phyloP scores from a whole-genome alignment of 345 rosid species.

The Salix caprea region DNA sequence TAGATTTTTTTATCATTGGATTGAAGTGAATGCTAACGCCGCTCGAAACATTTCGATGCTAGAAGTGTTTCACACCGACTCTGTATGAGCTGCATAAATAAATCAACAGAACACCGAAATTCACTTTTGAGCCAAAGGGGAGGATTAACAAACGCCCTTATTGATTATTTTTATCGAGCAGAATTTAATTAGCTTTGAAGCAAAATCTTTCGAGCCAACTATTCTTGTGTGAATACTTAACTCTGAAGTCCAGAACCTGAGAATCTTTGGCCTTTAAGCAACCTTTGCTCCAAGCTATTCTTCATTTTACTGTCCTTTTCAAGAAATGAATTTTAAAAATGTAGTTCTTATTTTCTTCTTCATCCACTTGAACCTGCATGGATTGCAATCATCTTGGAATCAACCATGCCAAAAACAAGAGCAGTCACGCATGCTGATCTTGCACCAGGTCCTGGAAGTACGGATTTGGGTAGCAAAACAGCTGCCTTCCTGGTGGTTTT shows the following conservation, averaged over 20 bases:
- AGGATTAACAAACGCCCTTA: background rate
- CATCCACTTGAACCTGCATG: slow-evolving; percentile 13
- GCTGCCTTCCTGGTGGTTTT: slow-evolving; percentile 43
- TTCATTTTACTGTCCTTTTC: slow-evolving; percentile 22
- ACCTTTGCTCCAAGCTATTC: slow-evolving; percentile 91
- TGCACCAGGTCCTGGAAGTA: slow-evolving; percentile 42
- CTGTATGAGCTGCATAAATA: background rate
- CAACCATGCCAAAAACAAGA: slow-evolving; percentile 38
- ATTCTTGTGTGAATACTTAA: slow-evolving; percentile 25
- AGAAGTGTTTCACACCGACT: background rate
- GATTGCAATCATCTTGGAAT: slow-evolving; percentile 6
- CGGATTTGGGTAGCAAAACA: slow-evolving; percentile 69
- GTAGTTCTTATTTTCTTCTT: background rate
- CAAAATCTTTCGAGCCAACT: background rate
- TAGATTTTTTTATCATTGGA: background rate
- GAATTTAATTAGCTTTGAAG: background rate
- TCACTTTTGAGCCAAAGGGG: background rate
- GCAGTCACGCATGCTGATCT: slow-evolving; percentile 89
- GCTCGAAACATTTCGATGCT: background rate
- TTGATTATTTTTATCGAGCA: background rate
- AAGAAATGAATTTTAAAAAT: slow-evolving; percentile 1
- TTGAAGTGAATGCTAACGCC: background rate
- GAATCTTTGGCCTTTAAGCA: slow-evolving; percentile 85
- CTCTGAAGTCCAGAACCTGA: slow-evolving; percentile 29
- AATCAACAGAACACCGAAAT: background rate